Percentiles rank a stretch among this genome's conserved stretches.
phyloP scores from a whole-genome alignment of 495 filamentous ascomycete genomes.

The Evernia prunastri region DNA sequence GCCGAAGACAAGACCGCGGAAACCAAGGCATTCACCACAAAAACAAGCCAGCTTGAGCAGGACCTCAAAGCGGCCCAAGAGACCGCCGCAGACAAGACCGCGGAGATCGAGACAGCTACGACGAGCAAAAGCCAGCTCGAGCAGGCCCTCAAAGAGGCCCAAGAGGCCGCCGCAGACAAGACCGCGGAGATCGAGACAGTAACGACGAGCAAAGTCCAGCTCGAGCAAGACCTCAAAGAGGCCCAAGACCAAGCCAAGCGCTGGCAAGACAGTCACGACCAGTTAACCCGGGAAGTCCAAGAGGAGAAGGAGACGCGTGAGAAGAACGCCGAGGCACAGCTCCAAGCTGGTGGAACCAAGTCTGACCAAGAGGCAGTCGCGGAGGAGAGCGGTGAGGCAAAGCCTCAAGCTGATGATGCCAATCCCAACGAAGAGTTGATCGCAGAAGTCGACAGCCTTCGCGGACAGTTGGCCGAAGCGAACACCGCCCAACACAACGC shows the following conservation, averaged over 20 bases:
- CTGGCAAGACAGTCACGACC: background rate
- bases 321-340: background rate
- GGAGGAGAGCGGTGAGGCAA: background rate
- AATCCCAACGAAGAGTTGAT: background rate
- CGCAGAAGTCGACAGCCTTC: background rate
- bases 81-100: background rate
- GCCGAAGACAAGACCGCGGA: background rate
- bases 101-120: too few species aligned
- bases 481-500: too few species aligned
- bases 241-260: background rate
- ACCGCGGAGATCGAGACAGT: too few species aligned
- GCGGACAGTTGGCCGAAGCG: background rate
- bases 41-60: too few species aligned
- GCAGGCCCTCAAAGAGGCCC: too few species aligned
- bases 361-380: background rate
- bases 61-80: too few species aligned
- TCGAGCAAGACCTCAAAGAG: background rate
- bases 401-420: background rate
- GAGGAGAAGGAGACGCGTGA: background rate
- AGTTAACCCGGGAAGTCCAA: background rate
- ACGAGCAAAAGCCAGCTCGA: too few species aligned
- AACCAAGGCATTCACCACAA: too few species aligned
- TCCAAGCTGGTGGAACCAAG: background rate
- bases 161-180: background rate
- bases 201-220: background rate